Evolutionary conservation across 1,284 basidiomycete genomes (phyloP).

Genomic region (Coriolopsis trogii): DNA sequence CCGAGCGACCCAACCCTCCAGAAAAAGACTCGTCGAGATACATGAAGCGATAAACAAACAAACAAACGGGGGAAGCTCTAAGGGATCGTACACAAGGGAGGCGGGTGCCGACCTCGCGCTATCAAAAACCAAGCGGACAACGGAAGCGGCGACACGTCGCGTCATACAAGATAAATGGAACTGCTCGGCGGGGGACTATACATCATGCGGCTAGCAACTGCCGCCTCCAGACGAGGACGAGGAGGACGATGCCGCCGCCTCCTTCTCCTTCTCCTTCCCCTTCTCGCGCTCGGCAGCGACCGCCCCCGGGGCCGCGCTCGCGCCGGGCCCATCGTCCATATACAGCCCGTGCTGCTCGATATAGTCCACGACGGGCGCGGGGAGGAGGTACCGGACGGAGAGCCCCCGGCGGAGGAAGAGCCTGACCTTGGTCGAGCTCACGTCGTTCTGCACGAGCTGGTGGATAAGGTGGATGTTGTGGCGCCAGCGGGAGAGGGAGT

Average conservation of each 20-base stretch:
- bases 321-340: constrained; percentile 55
- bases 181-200: no score
- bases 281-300: constrained; percentile 40
- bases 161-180: no score
- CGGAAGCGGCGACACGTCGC: no score
- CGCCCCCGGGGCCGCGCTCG: constrained; percentile 27
- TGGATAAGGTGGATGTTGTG: constrained; percentile 94
- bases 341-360: constrained; percentile 85
- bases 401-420: constrained; percentile 92
- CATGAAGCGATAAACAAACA: no score
- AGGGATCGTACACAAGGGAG: no score
- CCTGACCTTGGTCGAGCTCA: constrained; percentile 92
- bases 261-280: constrained; percentile 45
- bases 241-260: constrained; percentile 12
- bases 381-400: constrained; percentile 92
- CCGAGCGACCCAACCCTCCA: no score
- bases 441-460: constrained; percentile 98
- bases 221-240: neutral
- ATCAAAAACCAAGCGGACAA: no score
- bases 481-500: constrained; percentile 76
- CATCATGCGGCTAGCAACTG: neutral
- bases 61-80: no score
- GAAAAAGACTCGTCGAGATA: no score
- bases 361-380: constrained; percentile 92
- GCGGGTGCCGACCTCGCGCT: no score